phyloP scores from a whole-genome alignment of 2,329 filamentous ascomycete genomes.

The Paecilomyces sp. region DNA sequence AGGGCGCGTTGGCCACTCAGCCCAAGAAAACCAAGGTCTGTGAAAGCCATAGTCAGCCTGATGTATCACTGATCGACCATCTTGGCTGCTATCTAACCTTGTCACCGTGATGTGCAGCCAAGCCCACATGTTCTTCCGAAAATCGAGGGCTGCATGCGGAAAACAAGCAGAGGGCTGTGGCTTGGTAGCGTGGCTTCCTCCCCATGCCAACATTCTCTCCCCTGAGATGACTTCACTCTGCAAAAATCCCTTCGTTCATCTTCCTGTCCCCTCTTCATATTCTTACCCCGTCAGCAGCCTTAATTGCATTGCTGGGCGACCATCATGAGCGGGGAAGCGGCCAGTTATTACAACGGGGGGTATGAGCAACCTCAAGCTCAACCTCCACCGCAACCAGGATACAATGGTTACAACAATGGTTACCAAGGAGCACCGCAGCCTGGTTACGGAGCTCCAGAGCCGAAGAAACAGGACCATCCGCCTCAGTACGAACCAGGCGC shows the following conservation, averaged over 20 bases:
- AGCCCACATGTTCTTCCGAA: background rate
- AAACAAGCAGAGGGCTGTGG: background rate
- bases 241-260: background rate
- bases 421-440: background rate
- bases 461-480: conserved; percentile 17
- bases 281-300: background rate
- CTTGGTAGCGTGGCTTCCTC: background rate
- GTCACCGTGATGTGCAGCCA: background rate
- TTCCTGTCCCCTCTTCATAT: background rate
- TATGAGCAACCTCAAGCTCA: background rate
- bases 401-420: background rate
- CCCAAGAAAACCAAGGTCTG: background rate
- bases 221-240: background rate
- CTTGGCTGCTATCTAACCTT: background rate
- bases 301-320: background rate
- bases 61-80: background rate
- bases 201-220: background rate
- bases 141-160: background rate
- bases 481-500: conserved; percentile 34
- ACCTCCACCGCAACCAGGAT: background rate
- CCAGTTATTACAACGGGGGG: background rate
- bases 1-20: background rate
- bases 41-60: background rate
- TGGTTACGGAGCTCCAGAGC: background rate
- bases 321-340: background rate